Percentiles rank a stretch among this genome's conserved stretches.
Conservation (phyloP, 2,329 filamentous ascomycete species). For the Stemphylium lycopersici region DNA sequence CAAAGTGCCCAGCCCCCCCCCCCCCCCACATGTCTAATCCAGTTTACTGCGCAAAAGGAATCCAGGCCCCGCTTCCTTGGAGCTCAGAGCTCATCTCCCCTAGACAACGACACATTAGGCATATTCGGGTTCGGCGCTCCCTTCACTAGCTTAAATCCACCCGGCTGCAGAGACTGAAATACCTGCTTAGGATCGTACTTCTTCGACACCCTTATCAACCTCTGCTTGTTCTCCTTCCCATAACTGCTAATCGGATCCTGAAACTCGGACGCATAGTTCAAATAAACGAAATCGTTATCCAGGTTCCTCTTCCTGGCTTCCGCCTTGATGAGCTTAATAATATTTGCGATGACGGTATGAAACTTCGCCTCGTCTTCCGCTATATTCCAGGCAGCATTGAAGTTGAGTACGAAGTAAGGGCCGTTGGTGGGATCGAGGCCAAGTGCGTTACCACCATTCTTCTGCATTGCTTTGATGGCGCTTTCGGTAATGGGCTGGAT, state of each 20-base stretch:
- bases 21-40: too few relatives aligned
- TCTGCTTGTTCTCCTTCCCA: constrained; percentile 34
- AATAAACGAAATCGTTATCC: constrained; percentile 19
- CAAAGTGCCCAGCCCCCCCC: too few relatives aligned
- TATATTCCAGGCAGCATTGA: constrained; percentile 17
- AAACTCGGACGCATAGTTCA: constrained; percentile 33
- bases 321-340: constrained; percentile 7
- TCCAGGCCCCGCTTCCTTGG: too few relatives aligned
- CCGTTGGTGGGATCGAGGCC: constrained; percentile 24
- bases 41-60: too few relatives aligned
- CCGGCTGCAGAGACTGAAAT: constrained; percentile 50
- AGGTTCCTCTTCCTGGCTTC: constrained; percentile 13
- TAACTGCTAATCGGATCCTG: constrained; percentile 52
- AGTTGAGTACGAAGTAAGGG: constrained; percentile 23
- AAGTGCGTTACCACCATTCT: constrained; percentile 34
- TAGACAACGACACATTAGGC: not conserved
- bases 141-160: constrained; percentile 47
- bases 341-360: constrained; percentile 10
- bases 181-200: constrained; percentile 50
- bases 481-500: constrained; percentile 22
- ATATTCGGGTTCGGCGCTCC: constrained; percentile 4
- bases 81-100: not conserved
- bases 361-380: constrained; percentile 16
- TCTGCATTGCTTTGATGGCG: constrained; percentile 16
- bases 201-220: constrained; percentile 38